Percentiles rank a stretch among this genome's conserved stretches.
phyloP scores from a whole-genome alignment of 2,329 filamentous ascomycete species.

The Fonsecaea multimorphosa region DNA sequence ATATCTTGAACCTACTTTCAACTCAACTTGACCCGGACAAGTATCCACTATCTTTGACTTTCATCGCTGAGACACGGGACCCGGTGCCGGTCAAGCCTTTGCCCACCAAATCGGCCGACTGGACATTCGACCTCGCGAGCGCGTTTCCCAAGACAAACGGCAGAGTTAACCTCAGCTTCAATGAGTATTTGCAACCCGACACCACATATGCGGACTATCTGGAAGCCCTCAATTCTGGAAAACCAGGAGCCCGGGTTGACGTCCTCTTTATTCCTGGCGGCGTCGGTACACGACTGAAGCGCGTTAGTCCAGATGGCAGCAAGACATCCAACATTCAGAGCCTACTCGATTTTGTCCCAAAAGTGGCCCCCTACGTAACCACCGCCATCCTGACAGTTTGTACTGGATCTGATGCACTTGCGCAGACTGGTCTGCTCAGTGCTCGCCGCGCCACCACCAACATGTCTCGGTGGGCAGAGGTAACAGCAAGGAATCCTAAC shows the following conservation, averaged over 20 bases:
- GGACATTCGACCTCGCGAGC: slow-evolving; percentile 32
- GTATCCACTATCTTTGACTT: slow-evolving; percentile 41
- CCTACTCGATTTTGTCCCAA: slow-evolving; percentile 31
- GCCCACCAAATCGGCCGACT: slow-evolving; percentile 24
- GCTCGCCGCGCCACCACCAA: slow-evolving; percentile 69
- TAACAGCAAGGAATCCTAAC: slow-evolving; percentile 55
- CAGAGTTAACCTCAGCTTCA: slow-evolving; percentile 39
- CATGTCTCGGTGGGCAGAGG: slow-evolving; percentile 62
- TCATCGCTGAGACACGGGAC: slow-evolving; percentile 43
- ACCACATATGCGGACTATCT: slow-evolving; percentile 51
- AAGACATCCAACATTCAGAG: slow-evolving; percentile 30
- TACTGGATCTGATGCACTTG: slow-evolving; percentile 67
- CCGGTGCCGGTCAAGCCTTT: slow-evolving; percentile 44
- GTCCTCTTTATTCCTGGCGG: slow-evolving; percentile 72
- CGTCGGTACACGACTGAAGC: slow-evolving; percentile 49
- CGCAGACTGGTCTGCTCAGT: slow-evolving; percentile 65
- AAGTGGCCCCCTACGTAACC: slow-evolving; percentile 26
- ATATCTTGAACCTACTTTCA: slow-evolving; percentile 51
- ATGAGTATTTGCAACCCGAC: slow-evolving; percentile 54
- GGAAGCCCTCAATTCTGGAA: slow-evolving; percentile 12
- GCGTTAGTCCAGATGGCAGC: slow-evolving; percentile 30
- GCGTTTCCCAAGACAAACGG: slow-evolving; percentile 30
- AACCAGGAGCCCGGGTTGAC: slow-evolving; percentile 47
- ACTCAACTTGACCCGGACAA: slow-evolving; percentile 32
- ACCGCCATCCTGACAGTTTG: slow-evolving; percentile 64